Base-by-base conservation (phyloP, 306 rosid species). In the Macrotyloma uniflorum region DNA sequence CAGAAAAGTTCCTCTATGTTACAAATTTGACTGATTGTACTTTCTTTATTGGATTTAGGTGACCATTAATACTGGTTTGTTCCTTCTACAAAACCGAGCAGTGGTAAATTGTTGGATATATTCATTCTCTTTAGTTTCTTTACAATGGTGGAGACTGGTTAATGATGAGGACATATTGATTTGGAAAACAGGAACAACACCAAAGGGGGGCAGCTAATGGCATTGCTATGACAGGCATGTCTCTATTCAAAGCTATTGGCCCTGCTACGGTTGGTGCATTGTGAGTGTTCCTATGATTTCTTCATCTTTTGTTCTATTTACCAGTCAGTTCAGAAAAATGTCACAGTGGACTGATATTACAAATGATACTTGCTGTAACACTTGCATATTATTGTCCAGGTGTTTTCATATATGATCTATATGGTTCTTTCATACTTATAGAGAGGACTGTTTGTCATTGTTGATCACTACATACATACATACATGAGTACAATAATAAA, bases 161-260 rank as follows among this genome's bases (percentile, higher is more conserved):
- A 24, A 30, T 47, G 6, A 58, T 36, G 18, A 40, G 33, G 78
- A 28, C 75, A 64, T 61, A 24, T 66, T 86, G 24, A 53, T 74
- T 79, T 61, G 68, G 38, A 54, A 74, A 64, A 76, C 75, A 91
- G 98, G 89, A 82, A 54, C 98, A 94, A 86, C 79, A 82, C 46
- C 97, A 90, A 80, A 87, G 98, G 71, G 98, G 98, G n/a, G 95
- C 95, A 18, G 97, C 97, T 40, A 94, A 94, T 87, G 98, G 98
- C 69, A 72, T 92, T 72, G 42, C 97, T 24, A 87, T 94, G 97
- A 89, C 98, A 26, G 86, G 67, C 15, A 86, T 89, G 95, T 94
- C 98, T 62, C 50, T 94, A 24, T 94, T 88, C 83, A 94, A 92
- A 88, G 89, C 98, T 79, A 54, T 80, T 74, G 98, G 97, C 67